phyloP scores from a whole-genome alignment of 306 rosid genomes.

The Argentina anserina region DNA sequence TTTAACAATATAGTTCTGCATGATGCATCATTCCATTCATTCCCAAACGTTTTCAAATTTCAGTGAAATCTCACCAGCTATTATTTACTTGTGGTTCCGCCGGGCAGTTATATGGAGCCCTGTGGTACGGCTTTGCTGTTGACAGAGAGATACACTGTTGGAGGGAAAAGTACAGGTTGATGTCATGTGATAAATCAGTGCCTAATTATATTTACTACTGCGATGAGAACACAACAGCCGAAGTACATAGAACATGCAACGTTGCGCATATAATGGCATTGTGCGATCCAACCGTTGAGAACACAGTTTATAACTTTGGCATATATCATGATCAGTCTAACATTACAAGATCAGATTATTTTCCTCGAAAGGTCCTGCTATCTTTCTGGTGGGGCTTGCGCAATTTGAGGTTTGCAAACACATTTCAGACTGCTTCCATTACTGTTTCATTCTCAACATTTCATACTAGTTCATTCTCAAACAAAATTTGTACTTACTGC shows the following conservation, averaged over 20 bases:
- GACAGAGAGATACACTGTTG: neutral
- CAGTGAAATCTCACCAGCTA: neutral
- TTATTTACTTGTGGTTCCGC: neutral
- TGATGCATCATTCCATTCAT: too few relatives aligned
- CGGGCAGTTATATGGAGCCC: neutral
- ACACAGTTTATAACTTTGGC: neutral
- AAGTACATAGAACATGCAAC: neutral
- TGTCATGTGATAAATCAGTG: neutral
- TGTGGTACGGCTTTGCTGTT: neutral
- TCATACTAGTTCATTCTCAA: neutral
- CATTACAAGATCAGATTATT: too few relatives aligned
- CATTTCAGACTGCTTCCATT: neutral
- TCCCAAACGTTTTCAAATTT: too few relatives aligned
- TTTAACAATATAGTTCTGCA: too few relatives aligned
- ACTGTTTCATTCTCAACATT: neutral
- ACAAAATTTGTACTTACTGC: neutral
- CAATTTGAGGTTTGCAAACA: neutral
- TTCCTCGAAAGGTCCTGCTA: neutral
- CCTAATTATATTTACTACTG: neutral
- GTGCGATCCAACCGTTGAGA: neutral
- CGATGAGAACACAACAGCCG: neutral
- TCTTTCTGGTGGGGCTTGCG: neutral
- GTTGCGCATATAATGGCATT: neutral
- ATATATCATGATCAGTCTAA: neutral
- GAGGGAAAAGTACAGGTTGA: neutral